phyloP scores from a whole-genome alignment of 1,139 yeast species.

The Groenewaldozyma auringiensis region DNA sequence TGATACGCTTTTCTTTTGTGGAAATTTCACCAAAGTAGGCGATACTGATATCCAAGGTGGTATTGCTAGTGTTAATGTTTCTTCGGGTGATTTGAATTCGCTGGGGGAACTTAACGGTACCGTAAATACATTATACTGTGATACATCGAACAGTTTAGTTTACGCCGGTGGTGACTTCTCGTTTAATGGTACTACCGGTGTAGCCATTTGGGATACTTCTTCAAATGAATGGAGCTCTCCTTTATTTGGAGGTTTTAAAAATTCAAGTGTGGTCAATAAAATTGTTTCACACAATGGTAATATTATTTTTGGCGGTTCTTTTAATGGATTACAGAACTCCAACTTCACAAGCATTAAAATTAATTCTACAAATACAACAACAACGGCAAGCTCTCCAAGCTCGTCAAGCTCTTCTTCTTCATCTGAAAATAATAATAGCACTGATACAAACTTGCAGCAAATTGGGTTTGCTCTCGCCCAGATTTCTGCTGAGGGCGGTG shows the following conservation, averaged over 20 bases:
- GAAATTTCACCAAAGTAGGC: conserved; percentile 36
- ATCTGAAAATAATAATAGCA: conserved; percentile 35
- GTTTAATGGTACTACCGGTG: conserved; percentile 51
- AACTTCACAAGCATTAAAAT: conserved; percentile 17
- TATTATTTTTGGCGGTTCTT: conserved; percentile 74
- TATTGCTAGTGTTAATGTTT: conserved; percentile 49
- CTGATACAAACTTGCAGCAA: conserved; percentile 32
- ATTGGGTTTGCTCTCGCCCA: conserved; percentile 54
- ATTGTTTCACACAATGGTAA: conserved; percentile 46
- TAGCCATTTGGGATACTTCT: conserved; percentile 55
- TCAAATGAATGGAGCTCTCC: conserved; percentile 40
- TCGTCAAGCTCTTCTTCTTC: conserved; percentile 2
- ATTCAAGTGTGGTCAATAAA: conserved; percentile 53
- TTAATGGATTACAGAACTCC: conserved; percentile 53
- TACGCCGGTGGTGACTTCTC: conserved; percentile 78
- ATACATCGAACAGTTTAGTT: conserved; percentile 42
- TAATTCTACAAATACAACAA: conserved; percentile 15
- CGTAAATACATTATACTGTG: conserved; percentile 43
- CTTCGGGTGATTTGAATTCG: conserved; percentile 38
- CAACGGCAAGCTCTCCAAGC: conserved; percentile 7
- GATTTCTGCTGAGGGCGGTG: conserved; percentile 47
- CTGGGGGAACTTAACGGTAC: conserved; percentile 43
- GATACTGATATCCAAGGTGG: conserved; percentile 37
- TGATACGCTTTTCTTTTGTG: conserved; percentile 40
- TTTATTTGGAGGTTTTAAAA: conserved; percentile 73